Conservation (phyloP, 139 green algal genomes). For the Bryopsis sp. region DNA sequence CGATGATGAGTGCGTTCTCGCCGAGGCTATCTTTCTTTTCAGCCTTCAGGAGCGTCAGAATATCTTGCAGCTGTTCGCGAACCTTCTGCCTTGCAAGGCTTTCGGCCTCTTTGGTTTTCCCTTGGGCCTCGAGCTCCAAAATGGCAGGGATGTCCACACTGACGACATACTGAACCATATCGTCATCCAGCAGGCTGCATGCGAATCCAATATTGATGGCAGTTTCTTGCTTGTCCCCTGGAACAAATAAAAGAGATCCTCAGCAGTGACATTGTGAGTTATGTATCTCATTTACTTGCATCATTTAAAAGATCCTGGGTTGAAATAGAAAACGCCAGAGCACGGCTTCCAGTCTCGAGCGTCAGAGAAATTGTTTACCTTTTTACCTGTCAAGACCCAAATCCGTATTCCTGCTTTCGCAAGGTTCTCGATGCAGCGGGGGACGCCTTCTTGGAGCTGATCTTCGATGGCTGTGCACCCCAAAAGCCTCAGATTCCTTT, state of each 20-base stretch:
- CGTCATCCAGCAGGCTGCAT: constrained; percentile 68
- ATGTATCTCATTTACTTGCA: constrained; percentile 46
- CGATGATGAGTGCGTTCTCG: constrained; percentile 59
- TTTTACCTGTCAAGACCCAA: constrained; percentile 86
- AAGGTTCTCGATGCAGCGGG: constrained; percentile 77
- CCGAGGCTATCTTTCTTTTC: not conserved
- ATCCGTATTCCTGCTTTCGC: constrained; percentile 77
- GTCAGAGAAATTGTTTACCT: no score
- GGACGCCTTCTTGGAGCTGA: constrained; percentile 95
- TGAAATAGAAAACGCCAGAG: no score
- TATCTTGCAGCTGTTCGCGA: constrained; percentile 14
- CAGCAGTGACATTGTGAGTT: not conserved
- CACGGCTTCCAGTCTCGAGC: no score
- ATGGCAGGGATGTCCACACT: constrained; percentile 15
- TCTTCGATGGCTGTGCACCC: constrained; percentile 97
- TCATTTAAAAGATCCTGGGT: constrained; percentile 12
- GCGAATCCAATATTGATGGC: constrained; percentile 88
- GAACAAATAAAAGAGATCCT: not conserved
- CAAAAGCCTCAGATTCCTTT: constrained; percentile 73
- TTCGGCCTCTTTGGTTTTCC: constrained; percentile 8
- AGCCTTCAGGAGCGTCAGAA: not conserved
- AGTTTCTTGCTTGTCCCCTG: constrained; percentile 80
- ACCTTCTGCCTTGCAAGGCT: constrained; percentile 6
- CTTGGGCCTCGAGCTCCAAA: constrained; percentile 17
- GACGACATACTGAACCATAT: constrained; percentile 53